Base-by-base conservation (phyloP, 1,284 basidiomycete species). In the Clitocybe nebularis region DNA sequence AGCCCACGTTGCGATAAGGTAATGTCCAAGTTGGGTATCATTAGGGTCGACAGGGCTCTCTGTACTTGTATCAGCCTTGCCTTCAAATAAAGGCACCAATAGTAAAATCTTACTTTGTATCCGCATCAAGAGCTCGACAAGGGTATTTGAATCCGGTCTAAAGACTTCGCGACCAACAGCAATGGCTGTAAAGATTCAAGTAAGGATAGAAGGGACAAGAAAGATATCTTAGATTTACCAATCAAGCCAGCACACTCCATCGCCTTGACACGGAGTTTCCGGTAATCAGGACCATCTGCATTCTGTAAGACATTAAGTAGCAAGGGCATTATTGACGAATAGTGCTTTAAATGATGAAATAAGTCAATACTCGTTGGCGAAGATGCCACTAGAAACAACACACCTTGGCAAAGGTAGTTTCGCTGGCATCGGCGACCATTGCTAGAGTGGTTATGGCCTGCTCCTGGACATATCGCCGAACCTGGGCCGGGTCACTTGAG, bases 161-260 rank as follows among this genome's bases (percentile, higher is more conserved):
- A 90, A 90, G 7, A 81, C 67, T 22, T 90, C 84, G 1, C 77
- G 68, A 1, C 89, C 89, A 11, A 92, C 88, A 9, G 89, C 88
- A 45, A 89, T 87, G 1, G 86, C 89, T 89, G 30, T 29, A 38
- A 24, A 43, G 21, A 9, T 21, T 29, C 23, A 24, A 21, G 17
- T 14, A 35, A 30, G 22, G 5, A 5, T 43, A 20, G 17, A 25
- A 4, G 22, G 24, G 26, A n/a, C 21, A 28, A 14, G 19, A 37
- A 30, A 9, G 6, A 32, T 45, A 36, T 20, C 21, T 10, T 7
- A 1, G 19, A 53, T 60, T 56, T 41, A 87, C 86, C 86, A 41
- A 90, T 82, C 6, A 91, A 66, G 1, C 85, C 84, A 0, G 85
- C 88, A 58, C 89, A 93, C 55, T 91, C 89, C 84, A 92, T 90